Evolutionary conservation across 1,284 basidiomycete genomes (phyloP), one percentile per base, ranked within the genome.

Genomic region (Mrakiaceae sp.): DNA sequence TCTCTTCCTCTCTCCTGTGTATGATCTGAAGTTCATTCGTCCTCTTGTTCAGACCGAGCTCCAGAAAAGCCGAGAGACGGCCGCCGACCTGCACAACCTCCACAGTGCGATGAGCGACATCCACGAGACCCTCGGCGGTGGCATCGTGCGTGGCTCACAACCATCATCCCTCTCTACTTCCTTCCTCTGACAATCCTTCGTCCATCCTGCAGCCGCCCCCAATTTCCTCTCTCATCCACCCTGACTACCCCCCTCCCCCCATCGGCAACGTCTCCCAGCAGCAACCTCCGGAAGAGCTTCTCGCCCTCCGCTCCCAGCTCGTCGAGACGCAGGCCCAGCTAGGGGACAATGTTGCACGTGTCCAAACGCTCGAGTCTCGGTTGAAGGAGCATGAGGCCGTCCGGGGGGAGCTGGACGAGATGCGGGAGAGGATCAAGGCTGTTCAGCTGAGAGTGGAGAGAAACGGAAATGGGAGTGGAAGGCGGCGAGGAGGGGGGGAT

Each of bases 61-160:
- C 48, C 87, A 89, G 76, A 95, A 94, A 78, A 94, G 90, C 72
- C 85, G 91, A 16, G 93, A 98, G 72, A 95, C 92, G 0, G 89
- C 90, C n/a, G 81, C 85, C 1, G 94, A 98, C 73, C 80, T 99
- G 4, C 85, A 86, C 70, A 83, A 83, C 0, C 78, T 98, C 51
- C 87, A 84, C 27, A 82, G 82, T n/a, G 82, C 88, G 1, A 91
- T 98, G 83, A 84, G 81, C 57, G 92, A 97, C 49, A 91, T 98
- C 57, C 88, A 93, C 68, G 92, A 96, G 70, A 93, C 90, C 0
- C 80, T 99, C 3, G 88, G 89, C 47, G 94, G 94, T 4, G 83
- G 84, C 55, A 70, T 87, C 72, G 90, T 90, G 68, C 68, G 87
- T 81, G 14, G 40, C 39, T 53, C 42, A 47, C n/a, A 14, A 27